Evolutionary conservation across 2,329 filamentous ascomycete genomes (phyloP), one percentile per base, ranked within the genome.

Genomic region (Beauveria asiatica): DNA sequence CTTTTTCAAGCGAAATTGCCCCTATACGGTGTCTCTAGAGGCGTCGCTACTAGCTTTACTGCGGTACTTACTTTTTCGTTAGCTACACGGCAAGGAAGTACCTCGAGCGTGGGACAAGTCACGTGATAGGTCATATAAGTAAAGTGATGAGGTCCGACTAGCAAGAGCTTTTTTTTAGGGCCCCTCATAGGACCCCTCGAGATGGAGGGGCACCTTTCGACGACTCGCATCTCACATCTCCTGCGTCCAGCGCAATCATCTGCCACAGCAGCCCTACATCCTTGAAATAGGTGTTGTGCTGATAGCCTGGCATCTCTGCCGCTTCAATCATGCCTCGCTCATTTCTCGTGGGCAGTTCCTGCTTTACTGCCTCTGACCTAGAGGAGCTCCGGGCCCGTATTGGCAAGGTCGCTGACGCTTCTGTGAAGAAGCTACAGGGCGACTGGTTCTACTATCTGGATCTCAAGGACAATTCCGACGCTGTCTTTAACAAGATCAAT

Each of bases 381-480:
- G 72, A 76, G 64, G 75, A 78, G 70, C 73, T 80, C 62, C 73
- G 70, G 66, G 69, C 71, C 64, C 74, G 75, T 62, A 75, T 79
- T 68, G 78, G 78, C 69, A 74, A 75, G 66, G 65, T 69, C 41
- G 71, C 72, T 61, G 65, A 74, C 62, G 72, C 72, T 65, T 76
- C 77, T 68, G 77, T 83, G 62, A 73, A 74, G 62, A 72, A 72
- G 57, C 74, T 86, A 64, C 70, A 75, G 19, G 82, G 82, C 59
- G 75, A 77, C 59, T 85, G 83, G 80, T 72, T 84, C 61, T 89
- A 90, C 76, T 90, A 89, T 68, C 79, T 89, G 61, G 80, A 87
- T 69, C 77, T 86, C 63, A 78, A 79, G 63, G 75, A 75, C 48
- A 71, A 75, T 53, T 74, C 81, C 61, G 68, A 72, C 37, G 64